A percentile compares a stretch with the other conserved stretches of the same genome.
Conservation (phyloP, 1,284 basidiomycete species). For the Ceratobasidium sp. region DNA sequence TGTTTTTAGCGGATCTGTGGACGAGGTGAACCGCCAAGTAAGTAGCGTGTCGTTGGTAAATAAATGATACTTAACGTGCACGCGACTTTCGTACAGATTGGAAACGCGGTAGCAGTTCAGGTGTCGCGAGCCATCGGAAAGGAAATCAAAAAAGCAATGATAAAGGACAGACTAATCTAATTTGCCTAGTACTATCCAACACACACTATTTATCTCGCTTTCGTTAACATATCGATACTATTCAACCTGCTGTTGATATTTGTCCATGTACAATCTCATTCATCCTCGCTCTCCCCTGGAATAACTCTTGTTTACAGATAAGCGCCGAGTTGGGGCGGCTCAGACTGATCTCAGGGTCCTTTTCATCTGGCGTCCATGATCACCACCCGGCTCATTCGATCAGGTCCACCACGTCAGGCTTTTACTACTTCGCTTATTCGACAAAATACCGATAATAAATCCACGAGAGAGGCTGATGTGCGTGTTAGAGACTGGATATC, state of each 20-base stretch:
- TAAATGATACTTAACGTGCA: neutral
- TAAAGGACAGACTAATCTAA: constrained; percentile 17
- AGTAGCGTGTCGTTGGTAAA: neutral
- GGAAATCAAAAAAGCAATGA: constrained; percentile 43
- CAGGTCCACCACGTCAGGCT: neutral
- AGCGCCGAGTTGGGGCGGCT: constrained; percentile 39
- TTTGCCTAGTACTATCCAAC: neutral
- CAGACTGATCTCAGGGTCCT: constrained; percentile 30
- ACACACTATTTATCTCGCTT: neutral
- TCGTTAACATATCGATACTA: neutral
- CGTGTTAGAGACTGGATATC: constrained; percentile 32
- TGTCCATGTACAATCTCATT: too few relatives aligned
- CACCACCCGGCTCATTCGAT: neutral
- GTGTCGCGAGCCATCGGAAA: constrained; percentile 27
- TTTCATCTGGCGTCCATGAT: constrained; percentile 1
- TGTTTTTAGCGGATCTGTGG: constrained; percentile 25
- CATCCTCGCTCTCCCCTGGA: too few relatives aligned
- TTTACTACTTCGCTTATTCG: constrained; percentile 1
- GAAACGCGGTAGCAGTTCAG: constrained; percentile 37
- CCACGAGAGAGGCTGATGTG: constrained; percentile 23
- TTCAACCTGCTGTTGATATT: neutral
- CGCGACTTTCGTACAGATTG: constrained; percentile 17
- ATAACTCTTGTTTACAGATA: constrained; percentile 46
- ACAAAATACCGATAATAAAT: neutral
- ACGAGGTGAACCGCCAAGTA: constrained; percentile 44